Evolutionary conservation across 495 filamentous ascomycete genomes (phyloP).

Genomic region (Hypoxylon lienhwacheense): DNA sequence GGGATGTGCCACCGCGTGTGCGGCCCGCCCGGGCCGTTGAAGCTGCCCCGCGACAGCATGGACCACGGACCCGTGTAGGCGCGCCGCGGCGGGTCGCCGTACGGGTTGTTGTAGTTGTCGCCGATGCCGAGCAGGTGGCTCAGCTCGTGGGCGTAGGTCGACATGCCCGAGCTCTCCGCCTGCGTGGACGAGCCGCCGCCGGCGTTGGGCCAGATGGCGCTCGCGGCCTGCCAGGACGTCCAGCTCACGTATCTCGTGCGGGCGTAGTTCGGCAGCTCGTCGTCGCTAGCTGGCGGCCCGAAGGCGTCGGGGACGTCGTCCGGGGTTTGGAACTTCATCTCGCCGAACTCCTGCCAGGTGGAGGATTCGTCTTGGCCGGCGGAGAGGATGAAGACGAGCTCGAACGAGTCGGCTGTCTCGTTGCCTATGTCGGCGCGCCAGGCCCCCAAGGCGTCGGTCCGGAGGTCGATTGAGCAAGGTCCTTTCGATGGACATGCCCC

Average conservation of each 20-base stretch:
- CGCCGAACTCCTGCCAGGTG: conserved; percentile 51
- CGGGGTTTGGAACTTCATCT: conserved; percentile 44
- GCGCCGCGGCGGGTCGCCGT: conserved; percentile 41
- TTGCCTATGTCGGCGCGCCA: conserved; percentile 47
- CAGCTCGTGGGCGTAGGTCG: conserved; percentile 45
- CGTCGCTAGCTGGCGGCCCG: conserved; percentile 42
- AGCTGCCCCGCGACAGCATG: conserved; percentile 45
- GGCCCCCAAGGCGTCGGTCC: conserved; percentile 44
- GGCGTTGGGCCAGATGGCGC: conserved; percentile 48
- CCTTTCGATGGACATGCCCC: conserved; percentile 40
- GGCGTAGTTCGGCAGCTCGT: conserved; percentile 40
- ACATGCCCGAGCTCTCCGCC: conserved; percentile 48
- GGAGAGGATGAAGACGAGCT: conserved; percentile 48
- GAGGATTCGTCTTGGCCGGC: conserved; percentile 50
- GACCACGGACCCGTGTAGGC: conserved; percentile 46
- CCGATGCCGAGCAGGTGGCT: conserved; percentile 47
- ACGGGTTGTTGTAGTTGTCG: conserved; percentile 52
- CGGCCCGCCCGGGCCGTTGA: conserved; percentile 50
- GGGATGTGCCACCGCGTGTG: conserved; percentile 49
- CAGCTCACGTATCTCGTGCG: conserved; percentile 47
- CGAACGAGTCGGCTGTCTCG: conserved; percentile 38
- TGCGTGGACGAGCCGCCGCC: conserved; percentile 48
- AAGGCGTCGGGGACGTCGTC: conserved; percentile 46
- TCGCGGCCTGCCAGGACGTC: conserved; percentile 46
- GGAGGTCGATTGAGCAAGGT: conserved; percentile 41